Conservation (phyloP, 2,329 filamentous ascomycete species). For the Monilinia polystroma region DNA sequence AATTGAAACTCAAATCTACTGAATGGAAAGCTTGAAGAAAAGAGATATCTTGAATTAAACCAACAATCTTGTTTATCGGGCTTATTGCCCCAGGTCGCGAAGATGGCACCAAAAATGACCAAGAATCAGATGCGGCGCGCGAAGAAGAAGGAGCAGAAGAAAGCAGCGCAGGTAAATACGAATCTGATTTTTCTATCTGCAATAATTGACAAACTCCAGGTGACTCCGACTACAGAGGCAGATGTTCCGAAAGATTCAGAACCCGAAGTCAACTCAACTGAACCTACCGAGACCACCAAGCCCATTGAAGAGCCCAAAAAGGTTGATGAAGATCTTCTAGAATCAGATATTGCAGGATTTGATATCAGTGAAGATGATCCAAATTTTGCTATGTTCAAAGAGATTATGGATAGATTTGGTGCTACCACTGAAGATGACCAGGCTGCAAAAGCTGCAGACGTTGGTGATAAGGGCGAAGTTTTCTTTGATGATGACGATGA, state of each 20-base stretch:
- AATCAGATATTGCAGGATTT: constrained; percentile 47
- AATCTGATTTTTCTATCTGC: neutral
- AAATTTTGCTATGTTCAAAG: constrained; percentile 78
- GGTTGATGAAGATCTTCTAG: constrained; percentile 43
- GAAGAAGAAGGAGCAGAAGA: constrained; percentile 92
- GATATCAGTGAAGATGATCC: constrained; percentile 67
- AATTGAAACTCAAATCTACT: neutral
- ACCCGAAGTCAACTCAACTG: constrained; percentile 27
- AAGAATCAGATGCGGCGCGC: constrained; percentile 93
- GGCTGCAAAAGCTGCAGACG: constrained; percentile 61
- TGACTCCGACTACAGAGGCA: constrained; percentile 36
- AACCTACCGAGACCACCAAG: constrained; percentile 29
- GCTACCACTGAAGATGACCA: constrained; percentile 62
- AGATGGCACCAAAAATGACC: constrained; percentile 73
- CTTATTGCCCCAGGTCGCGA: constrained; percentile 38
- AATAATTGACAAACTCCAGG: constrained; percentile 36
- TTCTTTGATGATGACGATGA: constrained; percentile 82
- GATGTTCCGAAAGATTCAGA: constrained; percentile 41
- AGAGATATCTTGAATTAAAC: neutral
- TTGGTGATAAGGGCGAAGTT: constrained; percentile 78
- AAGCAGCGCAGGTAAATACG: constrained; percentile 54
- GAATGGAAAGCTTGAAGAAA: neutral
- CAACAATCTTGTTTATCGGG: constrained; percentile 18
- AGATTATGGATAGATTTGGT: constrained; percentile 78
- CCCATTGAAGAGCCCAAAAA: constrained; percentile 33